phyloP scores from a whole-genome alignment of 352 stramenopile species.

The Phytophthora multivora region DNA sequence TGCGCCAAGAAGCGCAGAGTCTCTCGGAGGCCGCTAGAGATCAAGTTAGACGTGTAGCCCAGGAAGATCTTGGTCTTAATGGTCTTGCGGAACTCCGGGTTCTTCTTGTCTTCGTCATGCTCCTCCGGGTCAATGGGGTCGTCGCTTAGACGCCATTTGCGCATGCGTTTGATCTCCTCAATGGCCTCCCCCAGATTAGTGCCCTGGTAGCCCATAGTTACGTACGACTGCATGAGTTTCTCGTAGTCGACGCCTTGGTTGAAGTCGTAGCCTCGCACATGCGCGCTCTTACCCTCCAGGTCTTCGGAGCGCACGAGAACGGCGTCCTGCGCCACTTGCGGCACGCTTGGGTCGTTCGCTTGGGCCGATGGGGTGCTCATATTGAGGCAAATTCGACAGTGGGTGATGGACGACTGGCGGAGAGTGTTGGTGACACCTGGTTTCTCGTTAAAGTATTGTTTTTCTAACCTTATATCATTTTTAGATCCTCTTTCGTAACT shows the following conservation, averaged over 20 bases:
- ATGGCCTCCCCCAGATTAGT: conserved; percentile 97
- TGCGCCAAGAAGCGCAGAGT: conserved; percentile 97
- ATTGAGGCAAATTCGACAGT: conserved; percentile 17
- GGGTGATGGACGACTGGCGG: conserved; percentile 23
- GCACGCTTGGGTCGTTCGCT: conserved; percentile 21
- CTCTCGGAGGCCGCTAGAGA: conserved; percentile 98
- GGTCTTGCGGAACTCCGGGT: conserved; percentile 73
- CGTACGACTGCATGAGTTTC: conserved; percentile 82
- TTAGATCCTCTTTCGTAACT: background rate
- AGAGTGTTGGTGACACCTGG: too few relatives aligned
- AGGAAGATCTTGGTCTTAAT: conserved; percentile 99
- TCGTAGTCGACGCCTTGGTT: conserved; percentile 90
- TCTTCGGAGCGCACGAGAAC: conserved; percentile 81
- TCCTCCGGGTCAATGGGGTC: conserved; percentile 92
- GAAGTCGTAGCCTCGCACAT: conserved; percentile 89
- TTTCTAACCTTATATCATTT: background rate
- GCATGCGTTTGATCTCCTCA: conserved; percentile 99
- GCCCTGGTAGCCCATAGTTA: conserved; percentile 94
- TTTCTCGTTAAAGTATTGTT: background rate
- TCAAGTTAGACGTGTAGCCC: conserved; percentile 99
- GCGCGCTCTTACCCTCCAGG: conserved; percentile 68
- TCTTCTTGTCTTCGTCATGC: conserved; percentile 90
- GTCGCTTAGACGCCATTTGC: conserved; percentile 97
- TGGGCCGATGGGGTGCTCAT: conserved; percentile 23
- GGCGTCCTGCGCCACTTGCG: conserved; percentile 67